Conservation (phyloP, 306 rosid genomes). For the Casuarina equisetifolia region DNA sequence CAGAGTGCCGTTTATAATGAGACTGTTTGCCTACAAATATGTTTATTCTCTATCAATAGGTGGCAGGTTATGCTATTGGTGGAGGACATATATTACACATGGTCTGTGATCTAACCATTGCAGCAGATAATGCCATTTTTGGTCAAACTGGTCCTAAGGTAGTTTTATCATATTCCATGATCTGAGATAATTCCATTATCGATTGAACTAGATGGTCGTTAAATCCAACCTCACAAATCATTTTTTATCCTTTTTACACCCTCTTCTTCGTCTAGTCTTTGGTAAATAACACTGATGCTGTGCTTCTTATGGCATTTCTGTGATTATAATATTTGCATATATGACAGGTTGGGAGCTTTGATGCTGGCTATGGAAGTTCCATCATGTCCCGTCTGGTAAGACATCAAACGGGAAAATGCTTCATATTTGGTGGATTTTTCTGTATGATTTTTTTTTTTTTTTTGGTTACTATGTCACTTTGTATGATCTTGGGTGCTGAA, state of each 20-base stretch:
- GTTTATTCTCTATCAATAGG: slow-evolving; percentile 41
- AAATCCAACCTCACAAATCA: not conserved
- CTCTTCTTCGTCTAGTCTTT: not conserved
- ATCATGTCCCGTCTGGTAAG: slow-evolving; percentile 91
- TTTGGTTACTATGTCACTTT: not conserved
- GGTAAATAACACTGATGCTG: not conserved
- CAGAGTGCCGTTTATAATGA: not conserved
- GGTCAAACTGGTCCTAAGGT: slow-evolving; percentile 99
- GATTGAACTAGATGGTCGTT: not conserved
- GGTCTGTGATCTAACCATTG: slow-evolving; percentile 92
- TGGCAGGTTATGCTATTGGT: slow-evolving; percentile 93
- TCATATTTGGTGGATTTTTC: not conserved
- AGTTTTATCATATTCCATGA: slow-evolving; percentile 18
- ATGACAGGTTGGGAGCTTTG: slow-evolving; percentile 91
- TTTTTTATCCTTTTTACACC: not conserved
- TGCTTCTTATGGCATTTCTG: not conserved
- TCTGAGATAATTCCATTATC: not conserved
- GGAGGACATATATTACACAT: slow-evolving; percentile 86
- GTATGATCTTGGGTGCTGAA: not conserved
- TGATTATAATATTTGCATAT: slow-evolving; percentile 5
- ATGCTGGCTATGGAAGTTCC: slow-evolving; percentile 98
- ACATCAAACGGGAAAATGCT: slow-evolving; percentile 9
- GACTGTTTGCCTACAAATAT: not conserved
- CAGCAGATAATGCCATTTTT: slow-evolving; percentile 86
- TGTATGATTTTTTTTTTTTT: not conserved